Base-by-base conservation (phyloP, 2,329 filamentous ascomycete genomes). In the Calonectria pteridis region DNA sequence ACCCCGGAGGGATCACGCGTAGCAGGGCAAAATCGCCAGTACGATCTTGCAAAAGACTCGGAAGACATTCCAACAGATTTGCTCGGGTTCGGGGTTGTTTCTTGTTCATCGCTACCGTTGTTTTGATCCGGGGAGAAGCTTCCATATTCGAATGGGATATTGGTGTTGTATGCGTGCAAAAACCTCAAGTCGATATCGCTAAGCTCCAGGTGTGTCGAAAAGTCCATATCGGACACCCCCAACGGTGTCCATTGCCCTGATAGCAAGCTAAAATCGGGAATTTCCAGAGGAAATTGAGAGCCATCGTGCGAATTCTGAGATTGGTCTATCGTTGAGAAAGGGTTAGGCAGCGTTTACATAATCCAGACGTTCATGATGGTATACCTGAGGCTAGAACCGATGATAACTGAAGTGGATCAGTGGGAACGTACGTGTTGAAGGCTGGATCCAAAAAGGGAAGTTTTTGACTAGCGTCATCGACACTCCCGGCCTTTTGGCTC, bases 141-240 rank as follows among this genome's bases (percentile, higher is more conserved):
- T 20, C 63, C 40, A 11, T 51, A 66, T 33, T 66, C 40, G 23
- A 66, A 66, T 33, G 63, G 63, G 6, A 66, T 50, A 50, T 66
- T 66, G 13, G 43, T 66, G 14, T 50, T 66, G n/a, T 66, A 66
- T 7, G 63, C 63, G n/a, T 66, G 16, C 29, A 66, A 35, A 33
- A 50, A 50, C 31, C 31, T 33, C 9, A 66, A 35, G n/a, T 66
- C 63, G 3, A 66, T 33, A 28, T 66, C 63, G 20, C 43, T 66
- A 2, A 66, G 43, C 18, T 66, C 63, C n/a, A 66, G n/a, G 23
- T 33, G 28, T 0, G 43, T 66, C 2, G 40, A 46, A 26, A 33
- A 26, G 40, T 66, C 46, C 29, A 50, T 16, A 10, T 49, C 63
- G 13, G 43, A 26, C 7, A 50, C 55, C 16, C 55, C 55, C 6